These are phyloP conservation scores for Fusarium sp. DNA, from an alignment of 2,329 filamentous ascomycete genomes.

Conservation along the genomic window DNA sequence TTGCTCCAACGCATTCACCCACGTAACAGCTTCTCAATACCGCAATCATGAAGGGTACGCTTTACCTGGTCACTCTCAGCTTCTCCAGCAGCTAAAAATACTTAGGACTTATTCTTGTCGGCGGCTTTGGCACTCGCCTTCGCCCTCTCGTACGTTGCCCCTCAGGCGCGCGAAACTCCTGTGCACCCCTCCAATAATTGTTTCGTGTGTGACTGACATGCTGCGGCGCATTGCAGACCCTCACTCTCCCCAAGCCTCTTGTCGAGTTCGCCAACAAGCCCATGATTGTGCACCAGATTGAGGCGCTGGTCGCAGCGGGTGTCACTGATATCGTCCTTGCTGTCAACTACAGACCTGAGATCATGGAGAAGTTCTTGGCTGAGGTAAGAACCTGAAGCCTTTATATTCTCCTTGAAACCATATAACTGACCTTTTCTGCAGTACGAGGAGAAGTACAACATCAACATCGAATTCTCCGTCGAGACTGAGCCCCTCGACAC, in stretches of 20 bases:
- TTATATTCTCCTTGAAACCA: background rate
- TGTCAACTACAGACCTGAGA: constrained; percentile 98
- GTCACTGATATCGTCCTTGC: constrained; percentile 98
- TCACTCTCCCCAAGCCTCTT: constrained; percentile 95
- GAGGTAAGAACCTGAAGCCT: constrained; percentile 66
- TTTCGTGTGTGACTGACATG: constrained; percentile 34
- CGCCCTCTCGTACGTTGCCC: constrained; percentile 83
- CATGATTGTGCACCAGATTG: constrained; percentile 99
- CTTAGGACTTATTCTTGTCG: constrained; percentile 97
- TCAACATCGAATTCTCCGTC: constrained; percentile 97
- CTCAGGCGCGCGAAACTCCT: constrained; percentile 20
- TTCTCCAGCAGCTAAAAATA: constrained; percentile 29
- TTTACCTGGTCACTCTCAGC: background rate
- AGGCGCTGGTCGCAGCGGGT: constrained; percentile 90
- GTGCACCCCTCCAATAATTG: constrained; percentile 9
- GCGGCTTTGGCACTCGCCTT: constrained; percentile 97
- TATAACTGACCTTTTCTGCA: constrained; percentile 46
- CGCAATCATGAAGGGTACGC: constrained; percentile 52
- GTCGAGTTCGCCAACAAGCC: constrained; percentile 99
- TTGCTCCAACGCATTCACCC: constrained; percentile 30
- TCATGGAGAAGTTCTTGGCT: constrained; percentile 93
- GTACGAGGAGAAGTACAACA: constrained; percentile 92
- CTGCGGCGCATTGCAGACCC: constrained; percentile 68
- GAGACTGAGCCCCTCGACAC: constrained; percentile 96
- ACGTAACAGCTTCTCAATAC: constrained; percentile 33